These are phyloP conservation scores for Oxytropis ochrocephala DNA, from an alignment of 306 rosid species.

Conservation along the genomic window DNA sequence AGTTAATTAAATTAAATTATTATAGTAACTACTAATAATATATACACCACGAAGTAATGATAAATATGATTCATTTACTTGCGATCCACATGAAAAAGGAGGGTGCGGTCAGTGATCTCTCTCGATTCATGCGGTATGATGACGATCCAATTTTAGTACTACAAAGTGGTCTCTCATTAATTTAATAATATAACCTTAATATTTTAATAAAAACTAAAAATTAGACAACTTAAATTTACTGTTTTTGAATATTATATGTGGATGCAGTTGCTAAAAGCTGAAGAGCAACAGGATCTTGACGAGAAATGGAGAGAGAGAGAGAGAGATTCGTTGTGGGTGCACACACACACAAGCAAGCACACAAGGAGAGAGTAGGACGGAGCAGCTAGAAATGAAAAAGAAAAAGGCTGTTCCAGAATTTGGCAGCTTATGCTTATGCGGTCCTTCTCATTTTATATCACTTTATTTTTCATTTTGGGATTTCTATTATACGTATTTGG, in stretches of 20 bases:
- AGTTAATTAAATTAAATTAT: no score
- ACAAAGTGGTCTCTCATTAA: constrained; percentile 19
- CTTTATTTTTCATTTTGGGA: no score
- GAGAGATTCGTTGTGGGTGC: constrained; percentile 51
- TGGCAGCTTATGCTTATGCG: constrained; percentile 56
- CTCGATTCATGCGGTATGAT: constrained; percentile 25
- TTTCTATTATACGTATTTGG: no score
- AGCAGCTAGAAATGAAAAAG: constrained; percentile 5
- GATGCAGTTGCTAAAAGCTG: constrained; percentile 1
- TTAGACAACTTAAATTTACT: not conserved
- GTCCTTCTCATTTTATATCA: constrained; percentile 31
- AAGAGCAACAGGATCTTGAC: constrained; percentile 21
- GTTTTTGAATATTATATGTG: constrained; percentile 2
- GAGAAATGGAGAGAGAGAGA: constrained; percentile 20
- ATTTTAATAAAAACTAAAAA: not conserved
- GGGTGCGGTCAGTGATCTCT: constrained; percentile 24
- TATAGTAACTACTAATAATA: no score
- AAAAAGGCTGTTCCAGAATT: constrained; percentile 35
- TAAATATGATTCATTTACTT: not conserved
- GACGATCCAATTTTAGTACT: constrained; percentile 40
- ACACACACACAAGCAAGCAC: not conserved
- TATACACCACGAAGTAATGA: no score
- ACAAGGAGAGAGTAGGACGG: constrained; percentile 7
- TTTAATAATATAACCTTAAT: not conserved
- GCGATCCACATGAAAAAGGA: constrained; percentile 26